Evolutionary conservation across 208 protist genomes (phyloP), one percentile per base, ranked within the genome.

Genomic region (Crithidia mellificae): DNA sequence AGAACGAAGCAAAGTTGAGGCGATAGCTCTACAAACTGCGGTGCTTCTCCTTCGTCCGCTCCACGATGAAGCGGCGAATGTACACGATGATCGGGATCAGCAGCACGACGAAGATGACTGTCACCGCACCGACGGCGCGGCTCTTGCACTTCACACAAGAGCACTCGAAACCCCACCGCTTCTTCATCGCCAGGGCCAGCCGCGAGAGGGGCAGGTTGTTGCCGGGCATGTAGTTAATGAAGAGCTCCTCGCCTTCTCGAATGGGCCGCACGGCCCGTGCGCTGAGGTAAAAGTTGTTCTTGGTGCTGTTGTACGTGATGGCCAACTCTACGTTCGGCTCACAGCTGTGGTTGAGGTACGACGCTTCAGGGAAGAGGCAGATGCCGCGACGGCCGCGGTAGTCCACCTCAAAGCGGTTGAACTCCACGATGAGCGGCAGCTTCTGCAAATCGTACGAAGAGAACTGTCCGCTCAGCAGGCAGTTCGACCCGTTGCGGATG

Each of bases 221-320:
- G 49, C 84, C 89, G 0, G 89, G 89, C 85, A 94, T 88, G 78
- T 94, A 94, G 69, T 89, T 87, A 34, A 94, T 87, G 65, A 87
- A 87, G 5, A 94, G 56, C 68, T 94, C 89, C 50, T 94, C 85
- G 25, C 89, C 89, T 47, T 88, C 84, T 14, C 77, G 74, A 29
- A 94, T 85, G 0, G 89, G 89, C 14, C 84, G 76, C 32, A 90
- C 68, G 4, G 85, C 79, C 20, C 89, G 83, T 1, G 85, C 89
- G 67, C 81, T 89, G 20, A 94, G 72, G 39, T 85, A 80, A 51
- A 94, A 94, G 20, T 81, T 87, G 51, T 61, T 82, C 69, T 94
- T 94, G 24, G 81, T 17, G 62, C 63, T 85, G 76, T 91, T 91
- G 76, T 92, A 92, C 38, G 78, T 81, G 9, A 92, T 84, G 20